Base-by-base conservation (phyloP, 805 yeast species). In the Lachancea sp. region DNA sequence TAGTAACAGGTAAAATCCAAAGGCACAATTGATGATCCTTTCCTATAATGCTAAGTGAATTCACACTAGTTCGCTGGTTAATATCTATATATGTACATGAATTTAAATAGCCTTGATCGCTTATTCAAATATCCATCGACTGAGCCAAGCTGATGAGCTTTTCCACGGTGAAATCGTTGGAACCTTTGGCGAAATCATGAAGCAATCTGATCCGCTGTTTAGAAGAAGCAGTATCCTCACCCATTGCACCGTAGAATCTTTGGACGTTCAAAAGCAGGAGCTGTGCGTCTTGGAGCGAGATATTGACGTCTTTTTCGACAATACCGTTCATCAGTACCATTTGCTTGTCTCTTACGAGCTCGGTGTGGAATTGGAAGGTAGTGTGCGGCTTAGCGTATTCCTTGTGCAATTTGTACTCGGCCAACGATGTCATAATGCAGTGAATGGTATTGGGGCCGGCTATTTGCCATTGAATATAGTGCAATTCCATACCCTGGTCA, bases 341-440 rank as follows among this genome's bases (percentile, higher is more conserved):
- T 0, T 70, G 78, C 46, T 84, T 80, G 12, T 71, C 70, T 0
- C 69, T 62, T 4, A 65, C 67, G 37, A 90, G 64, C 41, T 92
- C 96, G 32, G 80, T 77, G 65, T 90, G 97, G 69, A 90, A 83
- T 62, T 79, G 77, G 47, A 92, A 68, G 0, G 96, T 85, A 0
- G 97, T 87, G 61, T 92, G 97, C 1, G 98, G 97, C 57, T 86
- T 81, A 8, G 98, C 96, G 62, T 71, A 92, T 57, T 90, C 97
- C 41, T 76, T 77, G 56, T 90, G 96, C 21, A 88, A 71, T 61
- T 90, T 88, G 64, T 78, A 92, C 63, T 92, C 97, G 1, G 92
- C 89, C 48, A 92, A 71, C 0, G 96, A 79, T 2, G 98, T 92
- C 52, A 92, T 70, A 74, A 92, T 73, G 57, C 95, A 86, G 64